Evolutionary conservation across 805 yeast genomes (phyloP).

Genomic region (Komagataella mondaviorum): DNA sequence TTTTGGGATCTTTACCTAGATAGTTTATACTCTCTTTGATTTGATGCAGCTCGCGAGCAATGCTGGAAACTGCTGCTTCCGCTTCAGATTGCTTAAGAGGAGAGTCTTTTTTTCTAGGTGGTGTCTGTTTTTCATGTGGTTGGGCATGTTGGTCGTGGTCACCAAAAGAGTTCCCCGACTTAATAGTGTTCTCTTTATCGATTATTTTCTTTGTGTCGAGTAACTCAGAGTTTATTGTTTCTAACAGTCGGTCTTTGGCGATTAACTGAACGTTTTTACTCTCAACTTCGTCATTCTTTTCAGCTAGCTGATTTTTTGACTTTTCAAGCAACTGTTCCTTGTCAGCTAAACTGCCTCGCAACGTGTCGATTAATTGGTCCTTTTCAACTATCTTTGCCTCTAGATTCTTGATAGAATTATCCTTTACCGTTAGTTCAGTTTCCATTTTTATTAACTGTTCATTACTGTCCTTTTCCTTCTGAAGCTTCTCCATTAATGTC

Average conservation of each 20-base stretch:
- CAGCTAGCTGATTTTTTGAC: not conserved
- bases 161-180: not conserved
- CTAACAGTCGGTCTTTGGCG: not conserved
- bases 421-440: not conserved
- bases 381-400: not conserved
- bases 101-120: not conserved
- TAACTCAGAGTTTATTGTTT: not conserved
- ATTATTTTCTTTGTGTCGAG: not conserved
- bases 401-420: not conserved
- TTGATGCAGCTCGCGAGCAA: not conserved
- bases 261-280: not conserved
- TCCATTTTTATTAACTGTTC: not conserved
- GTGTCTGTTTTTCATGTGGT: not conserved
- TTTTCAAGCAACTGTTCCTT: not conserved
- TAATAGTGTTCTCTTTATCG: not conserved
- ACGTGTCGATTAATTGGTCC: not conserved
- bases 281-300: not conserved
- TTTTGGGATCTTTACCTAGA: not conserved
- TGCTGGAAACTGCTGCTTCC: not conserved
- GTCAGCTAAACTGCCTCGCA: not conserved
- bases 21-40: not conserved
- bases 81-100: not conserved
- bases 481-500: conserved; percentile 5
- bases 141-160: not conserved
- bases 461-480: not conserved